Conservation (phyloP, 495 filamentous ascomycete genomes). For the Cudoniella acicularis region DNA sequence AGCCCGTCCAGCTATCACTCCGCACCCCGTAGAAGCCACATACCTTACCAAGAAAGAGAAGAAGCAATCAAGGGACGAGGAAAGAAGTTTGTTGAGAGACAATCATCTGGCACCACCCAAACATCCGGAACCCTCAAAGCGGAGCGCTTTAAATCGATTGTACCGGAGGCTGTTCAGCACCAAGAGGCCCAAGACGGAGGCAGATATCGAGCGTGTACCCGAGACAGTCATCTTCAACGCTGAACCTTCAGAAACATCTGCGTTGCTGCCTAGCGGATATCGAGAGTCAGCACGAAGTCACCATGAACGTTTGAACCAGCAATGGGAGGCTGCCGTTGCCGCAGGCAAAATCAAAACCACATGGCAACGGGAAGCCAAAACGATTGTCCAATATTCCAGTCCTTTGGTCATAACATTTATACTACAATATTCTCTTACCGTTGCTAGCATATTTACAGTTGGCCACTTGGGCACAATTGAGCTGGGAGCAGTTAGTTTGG, state of each 20-base stretch:
- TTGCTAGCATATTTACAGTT: constrained; percentile 65
- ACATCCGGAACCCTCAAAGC: constrained; percentile 32
- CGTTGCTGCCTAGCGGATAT: constrained; percentile 18
- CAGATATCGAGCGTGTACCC: constrained; percentile 17
- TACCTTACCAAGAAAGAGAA: constrained; percentile 56
- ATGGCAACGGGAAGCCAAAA: constrained; percentile 76
- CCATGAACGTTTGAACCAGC: constrained; percentile 42
- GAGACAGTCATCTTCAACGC: constrained; percentile 7
- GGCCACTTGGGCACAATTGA: constrained; percentile 60
- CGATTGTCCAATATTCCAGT: constrained; percentile 53
- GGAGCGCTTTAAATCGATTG: constrained; percentile 22
- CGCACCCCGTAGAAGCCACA: constrained; percentile 41
- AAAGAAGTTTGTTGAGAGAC: constrained; percentile 71
- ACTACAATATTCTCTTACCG: constrained; percentile 68
- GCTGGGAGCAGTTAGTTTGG: constrained; percentile 63
- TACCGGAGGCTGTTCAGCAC: constrained; percentile 43
- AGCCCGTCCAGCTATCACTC: constrained; percentile 39
- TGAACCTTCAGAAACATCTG: constrained; percentile 37
- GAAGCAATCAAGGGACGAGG: constrained; percentile 48
- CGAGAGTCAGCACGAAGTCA: constrained; percentile 20
- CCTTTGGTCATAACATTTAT: constrained; percentile 67
- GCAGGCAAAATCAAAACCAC: constrained; percentile 74
- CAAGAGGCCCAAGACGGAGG: constrained; percentile 38
- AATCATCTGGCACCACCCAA: constrained; percentile 70
- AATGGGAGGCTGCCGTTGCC: constrained; percentile 78